Conservation (phyloP, 1,284 basidiomycete genomes). For the Cutaneotrichosporon mucoides region DNA sequence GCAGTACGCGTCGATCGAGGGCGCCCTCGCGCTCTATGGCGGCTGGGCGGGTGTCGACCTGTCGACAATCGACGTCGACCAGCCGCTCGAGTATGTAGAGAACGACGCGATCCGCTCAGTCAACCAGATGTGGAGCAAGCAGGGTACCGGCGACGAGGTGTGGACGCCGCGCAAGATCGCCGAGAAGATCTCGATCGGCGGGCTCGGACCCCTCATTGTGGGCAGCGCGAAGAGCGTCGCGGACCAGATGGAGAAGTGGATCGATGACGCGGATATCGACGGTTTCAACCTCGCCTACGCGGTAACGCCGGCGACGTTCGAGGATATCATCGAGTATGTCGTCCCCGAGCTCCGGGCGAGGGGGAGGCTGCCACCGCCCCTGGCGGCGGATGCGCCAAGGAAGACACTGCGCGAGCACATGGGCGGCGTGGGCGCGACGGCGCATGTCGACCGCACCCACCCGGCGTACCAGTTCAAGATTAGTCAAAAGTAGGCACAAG, state of each 20-base stretch:
- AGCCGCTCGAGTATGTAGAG: conserved; percentile 20
- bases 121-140: conserved; percentile 21
- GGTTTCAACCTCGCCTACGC: conserved; percentile 21
- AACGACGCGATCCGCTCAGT: conserved; percentile 19
- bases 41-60: conserved; percentile 24
- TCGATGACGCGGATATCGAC: conserved; percentile 14
- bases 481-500: too few species aligned
- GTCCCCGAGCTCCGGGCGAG: conserved; percentile 13
- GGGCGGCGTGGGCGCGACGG: conserved; percentile 5
- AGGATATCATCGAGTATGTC: conserved; percentile 17
- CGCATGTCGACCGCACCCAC: conserved; percentile 8
- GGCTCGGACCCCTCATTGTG: conserved; percentile 15
- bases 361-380: conserved; percentile 4
- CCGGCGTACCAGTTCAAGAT: conserved; percentile 13
- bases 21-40: conserved; percentile 42
- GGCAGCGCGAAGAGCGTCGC: conserved; percentile 11
- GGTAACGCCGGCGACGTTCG: conserved; percentile 13
- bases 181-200: conserved; percentile 17
- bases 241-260: conserved; percentile 15
- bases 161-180: conserved; percentile 19
- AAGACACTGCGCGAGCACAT: conserved; percentile 14
- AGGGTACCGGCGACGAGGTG: conserved; percentile 8
- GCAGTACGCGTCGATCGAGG: conserved; percentile 31
- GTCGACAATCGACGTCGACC: conserved; percentile 9
- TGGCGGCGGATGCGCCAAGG: conserved; percentile 2